Percentiles rank a stretch among this genome's conserved stretches.
These are phyloP conservation scores for Pseudogymnoascus sp. DNA, from an alignment of 2,329 filamentous ascomycete species.

Conservation along the genomic window DNA sequence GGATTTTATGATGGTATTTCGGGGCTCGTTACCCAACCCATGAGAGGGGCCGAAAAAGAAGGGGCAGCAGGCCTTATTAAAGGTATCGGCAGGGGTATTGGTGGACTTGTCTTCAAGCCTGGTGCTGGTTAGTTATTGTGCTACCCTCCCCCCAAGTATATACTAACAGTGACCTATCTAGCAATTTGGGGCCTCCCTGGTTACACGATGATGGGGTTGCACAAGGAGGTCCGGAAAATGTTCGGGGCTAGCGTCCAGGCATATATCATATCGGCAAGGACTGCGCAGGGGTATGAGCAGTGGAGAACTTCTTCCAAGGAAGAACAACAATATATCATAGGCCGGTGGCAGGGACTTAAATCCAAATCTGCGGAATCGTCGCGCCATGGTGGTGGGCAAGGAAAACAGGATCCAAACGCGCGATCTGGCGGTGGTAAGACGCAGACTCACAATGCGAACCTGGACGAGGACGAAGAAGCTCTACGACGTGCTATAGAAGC, in stretches of 20 bases:
- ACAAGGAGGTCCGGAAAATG: slow-evolving; percentile 65
- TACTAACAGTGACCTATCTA: slow-evolving; percentile 19
- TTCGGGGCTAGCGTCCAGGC: slow-evolving; percentile 66
- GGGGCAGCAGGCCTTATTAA: slow-evolving; percentile 63
- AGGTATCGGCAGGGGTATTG: slow-evolving; percentile 71
- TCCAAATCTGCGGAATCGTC: slow-evolving; percentile 51
- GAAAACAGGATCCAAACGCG: neutral
- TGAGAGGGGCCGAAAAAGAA: slow-evolving; percentile 59
- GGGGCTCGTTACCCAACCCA: slow-evolving; percentile 71
- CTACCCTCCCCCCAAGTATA: neutral
- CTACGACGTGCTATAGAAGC: slow-evolving; percentile 43
- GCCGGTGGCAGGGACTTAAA: slow-evolving; percentile 55
- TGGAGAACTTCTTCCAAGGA: slow-evolving; percentile 44
- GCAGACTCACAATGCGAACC: slow-evolving; percentile 27
- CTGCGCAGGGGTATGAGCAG: slow-evolving; percentile 66
- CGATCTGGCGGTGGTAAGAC: slow-evolving; percentile 2
- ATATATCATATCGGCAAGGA: slow-evolving; percentile 71
- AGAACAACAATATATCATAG: slow-evolving; percentile 57
- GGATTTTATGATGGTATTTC: slow-evolving; percentile 77
- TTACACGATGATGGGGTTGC: slow-evolving; percentile 74
- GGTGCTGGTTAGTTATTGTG: slow-evolving; percentile 52
- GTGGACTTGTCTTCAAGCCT: slow-evolving; percentile 34
- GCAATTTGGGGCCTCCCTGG: slow-evolving; percentile 66
- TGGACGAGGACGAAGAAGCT: slow-evolving; percentile 30
- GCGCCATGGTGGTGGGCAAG: slow-evolving; percentile 38